Evolutionary conservation across 225 moss, liverwort and hornwort species (phyloP).

Genomic region (Lunularia cruciata): DNA sequence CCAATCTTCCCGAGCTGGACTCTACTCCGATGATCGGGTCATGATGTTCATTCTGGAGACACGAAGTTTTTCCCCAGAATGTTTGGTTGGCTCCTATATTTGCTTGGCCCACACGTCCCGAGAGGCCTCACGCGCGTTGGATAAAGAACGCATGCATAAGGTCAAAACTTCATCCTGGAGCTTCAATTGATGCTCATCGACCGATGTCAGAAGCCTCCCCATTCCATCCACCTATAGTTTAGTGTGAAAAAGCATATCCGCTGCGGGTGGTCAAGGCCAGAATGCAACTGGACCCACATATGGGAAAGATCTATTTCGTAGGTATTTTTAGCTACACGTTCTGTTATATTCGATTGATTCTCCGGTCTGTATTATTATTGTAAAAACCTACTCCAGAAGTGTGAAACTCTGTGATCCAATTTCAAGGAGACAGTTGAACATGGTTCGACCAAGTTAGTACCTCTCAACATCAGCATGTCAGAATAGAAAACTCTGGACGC

Average conservation of each 20-base stretch:
- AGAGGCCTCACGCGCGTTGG: not conserved
- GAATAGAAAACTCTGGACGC: too few species aligned
- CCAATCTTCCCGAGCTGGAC: too few species aligned
- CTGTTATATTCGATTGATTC: too few species aligned
- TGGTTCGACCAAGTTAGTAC: too few species aligned
- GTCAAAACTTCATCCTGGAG: not conserved
- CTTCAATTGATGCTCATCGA: not conserved
- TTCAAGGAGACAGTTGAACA: too few species aligned
- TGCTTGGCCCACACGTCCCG: too few species aligned
- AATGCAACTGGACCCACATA: not conserved
- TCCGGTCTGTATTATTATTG: too few species aligned
- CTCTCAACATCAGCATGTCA: too few species aligned
- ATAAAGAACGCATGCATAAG: too few species aligned
- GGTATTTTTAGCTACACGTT: not conserved
- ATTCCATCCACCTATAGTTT: not conserved
- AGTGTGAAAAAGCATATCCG: not conserved
- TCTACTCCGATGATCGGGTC: not conserved
- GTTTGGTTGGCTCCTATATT: not conserved
- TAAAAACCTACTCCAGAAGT: too few species aligned
- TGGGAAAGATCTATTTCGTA: too few species aligned
- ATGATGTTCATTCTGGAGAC: not conserved
- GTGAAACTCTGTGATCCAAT: too few species aligned
- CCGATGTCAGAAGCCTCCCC: not conserved
- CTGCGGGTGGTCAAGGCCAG: slow-evolving; percentile 3
- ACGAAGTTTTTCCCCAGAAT: not conserved